These are phyloP conservation scores for Amanita jacksonii DNA, from an alignment of 768 basidiomycete species.

Conservation along the genomic window DNA sequence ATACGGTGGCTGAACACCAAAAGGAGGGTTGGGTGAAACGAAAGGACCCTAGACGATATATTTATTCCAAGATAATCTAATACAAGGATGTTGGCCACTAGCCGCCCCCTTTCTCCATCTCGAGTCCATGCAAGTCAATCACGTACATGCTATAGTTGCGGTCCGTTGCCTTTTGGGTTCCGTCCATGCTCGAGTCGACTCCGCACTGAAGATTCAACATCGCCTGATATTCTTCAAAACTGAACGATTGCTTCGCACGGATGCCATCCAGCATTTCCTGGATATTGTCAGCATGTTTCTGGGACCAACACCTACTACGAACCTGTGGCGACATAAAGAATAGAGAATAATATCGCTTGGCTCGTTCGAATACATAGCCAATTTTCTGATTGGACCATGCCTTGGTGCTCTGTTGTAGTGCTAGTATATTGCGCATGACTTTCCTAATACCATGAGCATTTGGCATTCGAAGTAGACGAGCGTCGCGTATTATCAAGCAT, in stretches of 20 bases:
- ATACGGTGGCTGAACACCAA: slow-evolving; percentile 25
- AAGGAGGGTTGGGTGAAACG: too few relatives aligned
- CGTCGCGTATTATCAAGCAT: slow-evolving; percentile 67
- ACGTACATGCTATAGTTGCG: slow-evolving; percentile 80
- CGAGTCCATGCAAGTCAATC: slow-evolving; percentile 82
- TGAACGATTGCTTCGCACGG: slow-evolving; percentile 53
- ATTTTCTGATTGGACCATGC: slow-evolving; percentile 52
- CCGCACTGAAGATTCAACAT: slow-evolving; percentile 89
- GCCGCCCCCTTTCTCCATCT: slow-evolving; percentile 38
- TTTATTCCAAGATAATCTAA: too few relatives aligned
- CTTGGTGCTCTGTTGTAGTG: slow-evolving; percentile 86
- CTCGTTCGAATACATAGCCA: slow-evolving; percentile 58
- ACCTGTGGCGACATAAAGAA: slow-evolving; percentile 73
- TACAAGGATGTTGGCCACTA: slow-evolving; percentile 12
- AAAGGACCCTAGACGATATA: too few relatives aligned
- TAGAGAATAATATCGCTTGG: slow-evolving; percentile 73
- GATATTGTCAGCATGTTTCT: background rate
- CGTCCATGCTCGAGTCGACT: slow-evolving; percentile 52
- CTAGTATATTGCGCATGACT: slow-evolving; percentile 80
- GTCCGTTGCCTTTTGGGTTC: slow-evolving; percentile 44
- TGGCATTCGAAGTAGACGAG: slow-evolving; percentile 55
- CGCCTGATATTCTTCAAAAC: slow-evolving; percentile 87
- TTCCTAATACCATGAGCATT: slow-evolving; percentile 78
- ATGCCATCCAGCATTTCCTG: slow-evolving; percentile 75
- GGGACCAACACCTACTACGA: slow-evolving; percentile 13